These are phyloP conservation scores for Ophiorrhiza pumila DNA, from an alignment of 257 asterid species.

Conservation along the genomic window DNA sequence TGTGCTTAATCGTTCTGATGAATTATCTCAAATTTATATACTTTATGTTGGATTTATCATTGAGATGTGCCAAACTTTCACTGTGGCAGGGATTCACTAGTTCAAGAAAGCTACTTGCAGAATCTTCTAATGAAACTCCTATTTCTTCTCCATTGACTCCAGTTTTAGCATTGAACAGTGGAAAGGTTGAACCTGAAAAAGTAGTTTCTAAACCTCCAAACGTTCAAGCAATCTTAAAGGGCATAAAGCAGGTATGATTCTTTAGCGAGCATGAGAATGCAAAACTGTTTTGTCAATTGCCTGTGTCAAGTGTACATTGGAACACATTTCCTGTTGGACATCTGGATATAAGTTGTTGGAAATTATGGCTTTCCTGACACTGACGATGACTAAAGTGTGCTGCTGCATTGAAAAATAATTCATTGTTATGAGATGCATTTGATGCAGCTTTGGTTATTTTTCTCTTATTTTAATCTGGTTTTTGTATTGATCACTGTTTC, in stretches of 20 bases:
- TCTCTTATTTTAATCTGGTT: background rate
- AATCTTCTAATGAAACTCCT: conserved; percentile 57
- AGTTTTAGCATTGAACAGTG: conserved; percentile 53
- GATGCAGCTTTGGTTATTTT: background rate
- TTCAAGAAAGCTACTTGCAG: conserved; percentile 65
- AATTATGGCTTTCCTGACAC: background rate
- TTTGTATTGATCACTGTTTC: conserved; percentile 4
- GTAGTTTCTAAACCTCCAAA: conserved; percentile 49
- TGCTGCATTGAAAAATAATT: background rate
- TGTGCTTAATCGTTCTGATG: background rate
- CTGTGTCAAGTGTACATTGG: conserved; percentile 1
- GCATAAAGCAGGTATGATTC: conserved; percentile 66
- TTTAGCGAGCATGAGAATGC: background rate
- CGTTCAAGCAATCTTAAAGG: conserved; percentile 85
- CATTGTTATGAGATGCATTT: background rate
- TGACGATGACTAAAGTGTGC: background rate
- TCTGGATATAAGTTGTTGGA: background rate
- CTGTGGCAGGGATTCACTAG: conserved; percentile 63
- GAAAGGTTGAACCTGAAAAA: conserved; percentile 61
- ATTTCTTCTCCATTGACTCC: conserved; percentile 82
- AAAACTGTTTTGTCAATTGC: background rate
- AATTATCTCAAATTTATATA: background rate
- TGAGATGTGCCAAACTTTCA: background rate
- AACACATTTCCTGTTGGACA: background rate
- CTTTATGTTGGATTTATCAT: background rate